Base-by-base conservation (phyloP, 371 early-diverging fungal genomes). In the Paraphysoderma sedebokerense region DNA sequence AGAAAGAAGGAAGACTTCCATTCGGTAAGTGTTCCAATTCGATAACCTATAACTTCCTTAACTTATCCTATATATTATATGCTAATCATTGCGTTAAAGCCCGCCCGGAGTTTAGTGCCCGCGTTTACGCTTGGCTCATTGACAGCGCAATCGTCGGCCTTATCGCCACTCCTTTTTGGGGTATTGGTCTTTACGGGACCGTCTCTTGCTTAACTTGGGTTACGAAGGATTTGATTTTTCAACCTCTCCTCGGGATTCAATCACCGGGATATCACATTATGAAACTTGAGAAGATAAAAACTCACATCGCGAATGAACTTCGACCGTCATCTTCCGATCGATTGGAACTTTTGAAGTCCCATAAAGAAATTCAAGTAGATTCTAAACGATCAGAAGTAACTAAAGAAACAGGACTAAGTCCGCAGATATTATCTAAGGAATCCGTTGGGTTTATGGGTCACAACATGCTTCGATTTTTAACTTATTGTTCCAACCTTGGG, bases 111-210 rank as follows among this genome's bases (percentile, higher is more conserved):
- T 4, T 42, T 9, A 31, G 26, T 20, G 17, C 23, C 1, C 42
- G 42, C 27, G 42, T 32, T 5, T 24, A 17, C 13, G 42, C 42
- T 2, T 42, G 42, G 42, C 42, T 42, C 12, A 42, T 42, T 22
- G 42, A 42, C 42, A 30, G 30, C n/a, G 42, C 42, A 5, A 30
- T 12, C 15, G 28, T 42, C 28, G 42, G 42, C 42, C 42, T 42
- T 17, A 17, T 42, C 3, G 42, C 42, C 11, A 5, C 42, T 0
- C 42, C 42, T 2, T 42, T 42, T 22, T 42, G 42, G 42, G 28
- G 42, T 32, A 19, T 5, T 2, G 17, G 17, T 9, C 26, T 42
- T 11, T 42, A 42, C 42, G 42, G 42, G 30, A 31, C 42, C 26
- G 26, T 42, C 28, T 17, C 28, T 11, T 9, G 17, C n/a, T 17